Base-by-base conservation (phyloP, 2,329 filamentous ascomycete species). In the Ophiostoma populinum region DNA sequence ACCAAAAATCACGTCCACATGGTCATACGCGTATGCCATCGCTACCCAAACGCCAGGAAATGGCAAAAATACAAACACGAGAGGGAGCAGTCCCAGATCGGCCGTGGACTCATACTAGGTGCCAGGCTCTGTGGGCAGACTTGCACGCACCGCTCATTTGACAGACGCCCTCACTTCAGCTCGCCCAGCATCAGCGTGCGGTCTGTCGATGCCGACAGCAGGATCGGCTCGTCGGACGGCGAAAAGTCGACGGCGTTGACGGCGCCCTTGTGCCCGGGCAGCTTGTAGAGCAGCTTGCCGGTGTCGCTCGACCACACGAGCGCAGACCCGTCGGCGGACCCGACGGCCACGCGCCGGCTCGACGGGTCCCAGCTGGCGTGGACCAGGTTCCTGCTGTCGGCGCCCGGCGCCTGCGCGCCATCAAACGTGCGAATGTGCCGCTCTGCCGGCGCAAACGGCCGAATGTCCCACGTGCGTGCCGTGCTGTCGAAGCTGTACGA, bases 401-500 rank as follows among this genome's bases (percentile, higher is more conserved):
- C 30, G 20, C 30, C 21, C 19, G 30, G 30, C 24, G 73, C 66
- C 9, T 80, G 77, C 1, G 87, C 87, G n/a, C 90, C 90, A 47
- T 95, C 87, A 52, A 90, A 93, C 0, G 82, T 92, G 49, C 74
- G 72, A 40, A 95, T 72, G 40, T 82, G 75, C 44, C 90, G 68
- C 52, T 94, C 80, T 1, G 78, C 74, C 0, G 90, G 83, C 6
- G 90, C 87, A 57, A 95, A 98, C 0, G 90, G 87, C 45, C 87
- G 70, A 35, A 98, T 80, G 52, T 98, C 87, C 90, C 90, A 98
- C 13, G 86, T 94, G 48, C 81, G 71, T 24, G 86, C 90, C 0
- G 87, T 93, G 15, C 80, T 85, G 55, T 98, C 90, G 65, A 94
- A 90, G 7, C 83, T 78, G 49, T 92, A 90, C 2, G 87, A 95